phyloP scores from a whole-genome alignment of 2,329 filamentous ascomycete genomes.

The Blastomyces parvus region DNA sequence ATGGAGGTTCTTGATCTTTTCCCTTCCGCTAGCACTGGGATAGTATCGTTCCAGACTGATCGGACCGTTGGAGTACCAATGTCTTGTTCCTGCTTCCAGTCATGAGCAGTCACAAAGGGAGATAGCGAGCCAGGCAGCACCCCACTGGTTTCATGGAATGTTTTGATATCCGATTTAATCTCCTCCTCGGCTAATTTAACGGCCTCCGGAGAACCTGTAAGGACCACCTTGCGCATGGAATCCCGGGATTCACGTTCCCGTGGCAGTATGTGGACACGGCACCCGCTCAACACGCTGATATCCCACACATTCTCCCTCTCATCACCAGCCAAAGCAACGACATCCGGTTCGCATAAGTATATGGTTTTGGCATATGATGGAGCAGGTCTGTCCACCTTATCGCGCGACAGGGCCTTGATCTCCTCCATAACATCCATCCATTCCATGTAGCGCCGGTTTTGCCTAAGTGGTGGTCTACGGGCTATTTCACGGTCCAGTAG shows the following conservation, averaged over 20 bases:
- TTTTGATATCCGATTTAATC: slow-evolving; percentile 15
- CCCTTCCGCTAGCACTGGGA: background rate
- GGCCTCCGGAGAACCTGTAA: slow-evolving; percentile 28
- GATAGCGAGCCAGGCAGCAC: background rate
- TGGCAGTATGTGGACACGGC: slow-evolving; percentile 30
- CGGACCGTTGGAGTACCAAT: slow-evolving; percentile 24
- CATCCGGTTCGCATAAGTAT: slow-evolving; percentile 28
- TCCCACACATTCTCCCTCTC: slow-evolving; percentile 32
- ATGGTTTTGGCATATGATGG: slow-evolving; percentile 23
- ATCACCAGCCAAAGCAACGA: slow-evolving; percentile 27
- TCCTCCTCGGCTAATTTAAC: slow-evolving; percentile 25
- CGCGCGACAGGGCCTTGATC: slow-evolving; percentile 20
- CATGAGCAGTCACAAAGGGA: slow-evolving; percentile 17
- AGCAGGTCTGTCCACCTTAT: slow-evolving; percentile 13
- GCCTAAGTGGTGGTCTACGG: background rate
- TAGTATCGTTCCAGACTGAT: slow-evolving; percentile 21
- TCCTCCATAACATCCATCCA: slow-evolving; percentile 23
- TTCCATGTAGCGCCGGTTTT: background rate
- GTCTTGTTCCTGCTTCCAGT: slow-evolving; percentile 5
- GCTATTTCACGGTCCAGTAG: background rate
- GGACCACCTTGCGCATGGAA: slow-evolving; percentile 25
- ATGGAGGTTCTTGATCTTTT: background rate
- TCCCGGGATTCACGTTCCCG: slow-evolving; percentile 23
- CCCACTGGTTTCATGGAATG: too few relatives aligned
- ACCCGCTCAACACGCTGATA: slow-evolving; percentile 28